Base-by-base conservation (phyloP, 1,139 yeast species). In the Starmera stellimalicola region DNA sequence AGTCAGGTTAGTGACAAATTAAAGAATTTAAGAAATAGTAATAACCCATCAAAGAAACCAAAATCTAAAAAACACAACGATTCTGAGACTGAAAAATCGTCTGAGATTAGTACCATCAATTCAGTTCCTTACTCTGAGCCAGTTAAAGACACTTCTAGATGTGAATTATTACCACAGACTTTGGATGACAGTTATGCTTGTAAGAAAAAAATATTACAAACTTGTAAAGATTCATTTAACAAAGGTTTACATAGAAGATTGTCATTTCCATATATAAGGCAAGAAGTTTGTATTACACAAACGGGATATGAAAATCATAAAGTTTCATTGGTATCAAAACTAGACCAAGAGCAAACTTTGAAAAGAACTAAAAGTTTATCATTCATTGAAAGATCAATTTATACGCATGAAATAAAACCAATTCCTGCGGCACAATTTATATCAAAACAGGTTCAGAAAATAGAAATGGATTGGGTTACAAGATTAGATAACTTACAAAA, bases 311-410 rank as follows among this genome's bases (percentile, higher is more conserved):
- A 48, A n/a, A 49, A 46, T 31, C 51, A 51, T 31, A n/a, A 26
- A 14, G 32, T 36, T 2, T 14, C 34, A 6, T 33, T 45, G 29
- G 3, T 11, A 7, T 29, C 31, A 15, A 26, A 19, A 3, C 15
- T 18, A 3, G 31, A 33, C 25, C 30, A 32, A 7, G 24, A 24
- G 1, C 42, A 7, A 2, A 16, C 26, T 3, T 22, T 40, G 29
- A 46, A 32, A 33, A 31, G 68, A 34, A 54, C 65, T 31, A 45
- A 54, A 29, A 71, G 80, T 38, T 60, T 62, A 31, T 67, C 80
- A 2, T 43, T 54, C 17, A 54, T 72, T 9, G 73, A 69, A 26
- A 62, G 60, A 5, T 49, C 54, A 2, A n/a, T 22, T n/a, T 22
- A 22, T 22, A 41, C 65, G 2, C 44, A 55, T 22, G 45, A 40